phyloP scores from a whole-genome alignment of 129 eudicot genomes.

The Pseudognaphalium luteoalbum region DNA sequence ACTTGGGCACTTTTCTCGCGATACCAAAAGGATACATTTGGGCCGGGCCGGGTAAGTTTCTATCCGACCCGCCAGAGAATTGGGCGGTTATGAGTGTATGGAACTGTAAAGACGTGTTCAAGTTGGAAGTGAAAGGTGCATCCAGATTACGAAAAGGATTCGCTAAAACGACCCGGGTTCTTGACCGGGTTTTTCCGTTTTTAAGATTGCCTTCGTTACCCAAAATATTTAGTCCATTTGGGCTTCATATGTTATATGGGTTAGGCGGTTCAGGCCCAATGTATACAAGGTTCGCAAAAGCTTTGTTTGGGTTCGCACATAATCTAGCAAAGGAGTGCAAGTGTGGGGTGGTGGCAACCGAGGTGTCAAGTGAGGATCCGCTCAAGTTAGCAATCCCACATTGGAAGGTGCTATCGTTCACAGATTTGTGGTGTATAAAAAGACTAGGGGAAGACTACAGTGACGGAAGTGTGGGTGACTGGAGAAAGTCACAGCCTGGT shows the following conservation, averaged over 20 bases:
- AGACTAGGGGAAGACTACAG: slow-evolving; percentile 90
- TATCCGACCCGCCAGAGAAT: slow-evolving; percentile 58
- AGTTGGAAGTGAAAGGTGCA: slow-evolving; percentile 84
- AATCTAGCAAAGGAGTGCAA: slow-evolving; percentile 66
- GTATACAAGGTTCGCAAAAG: slow-evolving; percentile 39
- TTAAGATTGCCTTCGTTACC: slow-evolving; percentile 78
- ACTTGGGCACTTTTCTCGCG: slow-evolving; percentile 75
- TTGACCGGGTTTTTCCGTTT: slow-evolving; percentile 90
- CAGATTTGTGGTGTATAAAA: slow-evolving; percentile 88
- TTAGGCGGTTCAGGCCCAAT: slow-evolving; percentile 91
- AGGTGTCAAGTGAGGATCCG: slow-evolving; percentile 80
- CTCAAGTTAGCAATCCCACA: slow-evolving; percentile 80
- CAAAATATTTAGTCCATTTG: slow-evolving; percentile 82
- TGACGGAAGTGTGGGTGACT: slow-evolving; percentile 92
- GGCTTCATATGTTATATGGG: slow-evolving; percentile 89
- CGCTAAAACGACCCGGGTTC: slow-evolving; percentile 61
- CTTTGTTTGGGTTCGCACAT: slow-evolving; percentile 75
- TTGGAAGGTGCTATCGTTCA: slow-evolving; percentile 87
- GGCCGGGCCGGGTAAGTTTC: slow-evolving; percentile 52
- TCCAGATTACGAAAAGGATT: slow-evolving; percentile 51
- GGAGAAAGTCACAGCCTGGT: slow-evolving; percentile 95
- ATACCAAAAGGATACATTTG: slow-evolving; percentile 48
- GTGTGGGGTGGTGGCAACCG: slow-evolving; percentile 94
- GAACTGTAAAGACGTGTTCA: slow-evolving; percentile 79
- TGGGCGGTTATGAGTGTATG: slow-evolving; percentile 94